Percentiles rank a stretch among this genome's conserved stretches.
Conservation (phyloP, 306 rosid genomes). For the Medicago arabica region DNA sequence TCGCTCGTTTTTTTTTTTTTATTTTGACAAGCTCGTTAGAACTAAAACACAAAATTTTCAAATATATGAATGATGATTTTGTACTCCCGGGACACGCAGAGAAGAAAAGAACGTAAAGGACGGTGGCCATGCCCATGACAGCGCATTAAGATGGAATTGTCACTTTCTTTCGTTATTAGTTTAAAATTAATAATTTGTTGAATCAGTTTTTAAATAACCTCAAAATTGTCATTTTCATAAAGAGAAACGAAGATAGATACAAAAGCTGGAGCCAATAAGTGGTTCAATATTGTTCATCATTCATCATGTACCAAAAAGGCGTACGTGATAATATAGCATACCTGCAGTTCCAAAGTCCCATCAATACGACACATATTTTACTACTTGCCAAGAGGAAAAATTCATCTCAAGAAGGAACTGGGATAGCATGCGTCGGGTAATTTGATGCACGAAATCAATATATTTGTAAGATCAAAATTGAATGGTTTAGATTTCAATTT, state of each 20-base stretch:
- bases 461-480: too few relatives aligned
- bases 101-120: conserved; percentile 39
- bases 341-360: conserved; percentile 46
- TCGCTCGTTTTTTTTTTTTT: too few relatives aligned
- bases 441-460: too few relatives aligned
- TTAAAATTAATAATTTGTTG: background rate
- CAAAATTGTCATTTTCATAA: conserved; percentile 40
- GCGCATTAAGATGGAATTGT: conserved; percentile 38
- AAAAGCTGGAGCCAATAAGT: conserved; percentile 39
- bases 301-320: conserved; percentile 14
- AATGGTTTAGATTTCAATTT: too few relatives aligned
- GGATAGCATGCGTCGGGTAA: too few relatives aligned
- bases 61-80: conserved; percentile 3
- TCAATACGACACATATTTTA: conserved; percentile 24
- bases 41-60: background rate
- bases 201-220: background rate
- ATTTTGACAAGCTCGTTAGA: too few relatives aligned
- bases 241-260: conserved; percentile 37
- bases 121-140: conserved; percentile 37
- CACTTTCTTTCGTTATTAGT: conserved; percentile 24
- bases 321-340: conserved; percentile 20
- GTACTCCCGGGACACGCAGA: conserved; percentile 30
- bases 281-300: conserved; percentile 26
- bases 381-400: background rate
- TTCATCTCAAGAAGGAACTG: background rate